These are phyloP conservation scores for Lyophyllum semitale DNA, from an alignment of 768 basidiomycete genomes.

Conservation along the genomic window DNA sequence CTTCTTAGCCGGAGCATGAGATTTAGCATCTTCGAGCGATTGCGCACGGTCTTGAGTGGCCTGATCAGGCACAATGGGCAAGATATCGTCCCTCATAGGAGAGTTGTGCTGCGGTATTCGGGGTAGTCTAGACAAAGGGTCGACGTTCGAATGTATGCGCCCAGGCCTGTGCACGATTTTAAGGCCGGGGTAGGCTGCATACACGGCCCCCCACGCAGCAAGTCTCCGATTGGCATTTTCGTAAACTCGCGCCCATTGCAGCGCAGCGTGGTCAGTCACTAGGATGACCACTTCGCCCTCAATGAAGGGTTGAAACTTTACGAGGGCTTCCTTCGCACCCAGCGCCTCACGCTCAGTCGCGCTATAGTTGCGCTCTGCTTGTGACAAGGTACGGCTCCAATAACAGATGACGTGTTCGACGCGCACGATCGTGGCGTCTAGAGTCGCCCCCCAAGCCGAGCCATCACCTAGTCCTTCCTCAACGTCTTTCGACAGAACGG, in stretches of 20 bases:
- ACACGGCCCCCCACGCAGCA: slow-evolving; percentile 27
- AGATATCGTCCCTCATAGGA: slow-evolving; percentile 11
- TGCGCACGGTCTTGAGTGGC: not conserved
- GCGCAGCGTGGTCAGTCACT: slow-evolving; percentile 25
- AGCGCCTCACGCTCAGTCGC: slow-evolving; percentile 24
- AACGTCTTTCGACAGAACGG: not conserved
- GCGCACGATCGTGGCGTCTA: slow-evolving; percentile 26
- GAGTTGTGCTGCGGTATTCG: slow-evolving; percentile 17
- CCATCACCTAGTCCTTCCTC: not conserved
- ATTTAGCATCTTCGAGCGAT: not conserved
- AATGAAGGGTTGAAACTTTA: slow-evolving; percentile 35
- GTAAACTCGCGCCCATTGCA: slow-evolving; percentile 24
- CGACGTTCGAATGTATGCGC: slow-evolving; percentile 33
- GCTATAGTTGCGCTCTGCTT: slow-evolving; percentile 30
- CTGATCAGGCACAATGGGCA: not conserved
- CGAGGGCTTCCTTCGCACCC: slow-evolving; percentile 25
- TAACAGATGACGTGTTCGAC: slow-evolving; percentile 32
- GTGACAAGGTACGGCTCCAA: slow-evolving; percentile 26
- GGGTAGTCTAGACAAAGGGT: slow-evolving; percentile 20
- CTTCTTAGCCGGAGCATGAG: slow-evolving; percentile 9
- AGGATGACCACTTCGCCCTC: slow-evolving; percentile 31
- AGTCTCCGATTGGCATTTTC: slow-evolving; percentile 20
- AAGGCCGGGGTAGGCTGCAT: slow-evolving; percentile 28
- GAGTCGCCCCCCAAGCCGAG: not conserved
- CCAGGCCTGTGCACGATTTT: slow-evolving; percentile 35